Base-by-base conservation (phyloP, 768 basidiomycete species). In the Calocybe indica region DNA sequence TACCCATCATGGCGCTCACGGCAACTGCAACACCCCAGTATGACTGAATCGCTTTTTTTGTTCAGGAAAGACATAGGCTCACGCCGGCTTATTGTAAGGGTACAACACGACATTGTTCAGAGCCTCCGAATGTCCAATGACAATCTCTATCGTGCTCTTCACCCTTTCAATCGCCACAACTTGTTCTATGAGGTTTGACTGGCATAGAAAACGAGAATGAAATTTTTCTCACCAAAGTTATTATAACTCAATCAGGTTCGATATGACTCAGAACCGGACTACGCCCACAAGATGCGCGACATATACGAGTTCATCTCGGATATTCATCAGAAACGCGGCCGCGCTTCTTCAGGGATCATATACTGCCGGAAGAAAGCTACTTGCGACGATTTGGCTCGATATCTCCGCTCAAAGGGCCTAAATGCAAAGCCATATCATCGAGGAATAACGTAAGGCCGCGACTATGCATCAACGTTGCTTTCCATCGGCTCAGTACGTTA, bases 1-100 rank as follows among this genome's bases (percentile, higher is more conserved):
- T 92, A 4, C 90, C 91, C 0, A 83, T 93, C 54, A 92, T 91
- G 87, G 90, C 90, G 3, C 64, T 92, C 35, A 92, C 89, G 1
- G 89, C 90, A 1, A 89, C 86, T 10, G 89, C 90, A 2, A 92
- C 90, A 5, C 63, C 79, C 37, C 62, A 65, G 87, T 88, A 62
- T 28, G 5, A 30, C 5, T 43, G 12, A 62, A 9, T 14, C 14
- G 41, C 1, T 13, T 40, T 1, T 22, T 11, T 7, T n/a, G n/a
- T n/a, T 4, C 22, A 4, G 22, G 22, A 22, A 22, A 22, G 22
- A 22, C 22, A 22, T 22, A 1, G 22, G 1, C 22, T 22, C 22
- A 22, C 22, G 22, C 22, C 22, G 4, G 4, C 22, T 22, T 22
- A 39, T 30, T 11, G 46, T 7, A 54, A 92, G 88, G 28, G 88